Base-by-base conservation (phyloP, 2,329 filamentous ascomycete genomes). In the Neofusicoccum ribis region DNA sequence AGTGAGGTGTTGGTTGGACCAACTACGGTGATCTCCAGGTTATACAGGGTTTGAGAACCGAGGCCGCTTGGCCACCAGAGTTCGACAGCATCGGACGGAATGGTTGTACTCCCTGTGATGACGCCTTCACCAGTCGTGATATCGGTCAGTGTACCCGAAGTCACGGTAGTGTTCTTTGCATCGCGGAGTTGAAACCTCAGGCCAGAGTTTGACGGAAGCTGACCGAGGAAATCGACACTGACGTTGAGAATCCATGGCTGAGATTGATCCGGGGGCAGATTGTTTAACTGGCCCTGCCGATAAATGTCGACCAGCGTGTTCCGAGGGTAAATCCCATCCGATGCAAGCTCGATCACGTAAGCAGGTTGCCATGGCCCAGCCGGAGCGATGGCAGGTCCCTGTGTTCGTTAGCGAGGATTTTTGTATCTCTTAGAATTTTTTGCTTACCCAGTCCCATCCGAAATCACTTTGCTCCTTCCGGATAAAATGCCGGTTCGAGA, bases 381-480 rank as follows among this genome's bases (percentile, higher is more conserved):
- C 0, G 87, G 85, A n/a, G 82, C 80, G 70, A 89, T 87, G 0
- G 83, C 84, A 9, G 85, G 85, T 9, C 85, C 85, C 85, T 64
- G 20, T 5, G 27, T 4, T 9, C 31, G n/a, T 44, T 36, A 63
- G 39, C 61, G 15, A 6, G 23, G n/a, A 5, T 20, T 27, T 12
- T 34, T 5, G 34, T 44, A 15, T 15, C 12, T 52, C 12, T 5
- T 34, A 39, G 11, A 43, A 43, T 44, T 20, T 44, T 4, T 5
- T 49, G 14, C 5, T 31, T 54, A 51, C 61, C 71, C 72, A 76
- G 66, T 88, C 86, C 87, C 86, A 89, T 1, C 87, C 87, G 72
- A 88, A 88, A 71, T 88, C 86, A 7, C 80, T 85, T 71, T 88
- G 84, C 70, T 88, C 83, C 70, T 89, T 88, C 36, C 86, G 80